Evolutionary conservation across 805 yeast genomes (phyloP), one percentile per base, ranked within the genome.

Genomic region (Zygoascus biomembranicola): DNA sequence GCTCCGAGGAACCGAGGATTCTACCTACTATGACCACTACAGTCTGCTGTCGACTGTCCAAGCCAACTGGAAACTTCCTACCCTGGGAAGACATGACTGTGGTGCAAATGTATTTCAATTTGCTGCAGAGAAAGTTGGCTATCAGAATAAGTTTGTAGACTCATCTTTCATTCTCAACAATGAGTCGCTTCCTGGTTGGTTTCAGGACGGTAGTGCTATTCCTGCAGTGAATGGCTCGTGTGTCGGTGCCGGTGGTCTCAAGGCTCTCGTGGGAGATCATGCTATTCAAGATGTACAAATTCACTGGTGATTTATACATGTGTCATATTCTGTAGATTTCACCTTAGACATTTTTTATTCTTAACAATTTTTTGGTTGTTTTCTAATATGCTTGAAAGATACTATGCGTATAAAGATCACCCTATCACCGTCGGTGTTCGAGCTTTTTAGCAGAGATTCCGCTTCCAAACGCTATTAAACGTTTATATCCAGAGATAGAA

Each of bases 1-100:
- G 5, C 61, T 67, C 56, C 64, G 67, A 57, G 79, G 78, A 57
- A 74, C 78, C 50, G 61, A 66, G 11, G 82, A 78, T 60, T 58
- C 59, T 55, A 77, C 77, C 44, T 77, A 68, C 71, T 78, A 78
- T 67, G 73, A 75, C 65, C 81, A 78, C 64, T 78, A 77, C 71
- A 73, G 80, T 37, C 73, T 74, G 62, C 57, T 77, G 49, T 69
- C 81, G n/a, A 61, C 80, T 39, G 71, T 74, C 48, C 72, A 75
- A 67, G 78, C 75, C 53, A 77, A 77, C 73, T 78, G 75, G 77
- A 74, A 69, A 55, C 72, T 78, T 53, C 72, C 74, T 42, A 66
- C 73, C 55, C 71, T 78, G 55, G 82, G 82, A 50, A 75, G 81
- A 61, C 68, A 71, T 61, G 81, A 78, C 64, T 73, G 73, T 58